Conservation (phyloP, 805 yeast genomes). For the Metschnikowia baotianmanensis region DNA sequence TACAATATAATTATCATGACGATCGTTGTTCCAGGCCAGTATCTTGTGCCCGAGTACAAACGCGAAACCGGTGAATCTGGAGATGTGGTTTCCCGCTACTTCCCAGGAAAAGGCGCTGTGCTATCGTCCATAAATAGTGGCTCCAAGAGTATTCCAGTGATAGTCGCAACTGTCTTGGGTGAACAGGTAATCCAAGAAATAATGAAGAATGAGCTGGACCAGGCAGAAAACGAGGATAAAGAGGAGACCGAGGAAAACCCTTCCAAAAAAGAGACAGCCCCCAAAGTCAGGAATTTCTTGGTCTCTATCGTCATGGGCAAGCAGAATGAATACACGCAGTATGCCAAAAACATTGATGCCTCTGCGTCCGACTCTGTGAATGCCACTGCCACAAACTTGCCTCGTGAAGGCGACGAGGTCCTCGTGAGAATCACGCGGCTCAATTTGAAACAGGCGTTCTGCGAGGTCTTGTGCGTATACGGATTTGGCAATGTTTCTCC, state of each 20-base stretch:
- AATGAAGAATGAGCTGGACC: constrained; percentile 3
- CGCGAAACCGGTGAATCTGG: constrained; percentile 18
- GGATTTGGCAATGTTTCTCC: constrained; percentile 53
- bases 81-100: constrained; percentile 43
- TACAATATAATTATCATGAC: constrained; percentile 10
- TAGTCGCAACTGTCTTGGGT: constrained; percentile 65
- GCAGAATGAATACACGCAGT: constrained; percentile 25
- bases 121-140: constrained; percentile 44
- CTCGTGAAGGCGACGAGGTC: constrained; percentile 82
- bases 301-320: constrained; percentile 32
- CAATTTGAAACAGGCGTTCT: constrained; percentile 65
- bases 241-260: constrained; percentile 1
- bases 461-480: constrained; percentile 71
- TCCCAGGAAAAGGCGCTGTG: constrained; percentile 66
- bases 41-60: constrained; percentile 58
- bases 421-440: constrained; percentile 71
- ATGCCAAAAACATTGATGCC: constrained; percentile 22
- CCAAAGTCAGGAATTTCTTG: constrained; percentile 21
- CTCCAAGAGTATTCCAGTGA: constrained; percentile 38
- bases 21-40: constrained; percentile 66
- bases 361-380: constrained; percentile 18
- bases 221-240: constrained; percentile 17
- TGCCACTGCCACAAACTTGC: constrained; percentile 51
- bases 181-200: constrained; percentile 37
- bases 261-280: constrained; percentile 9